Percentiles rank a stretch among this genome's conserved stretches.
Conservation (phyloP, 495 filamentous ascomycete species). For the Jackrogersella multiformis region DNA sequence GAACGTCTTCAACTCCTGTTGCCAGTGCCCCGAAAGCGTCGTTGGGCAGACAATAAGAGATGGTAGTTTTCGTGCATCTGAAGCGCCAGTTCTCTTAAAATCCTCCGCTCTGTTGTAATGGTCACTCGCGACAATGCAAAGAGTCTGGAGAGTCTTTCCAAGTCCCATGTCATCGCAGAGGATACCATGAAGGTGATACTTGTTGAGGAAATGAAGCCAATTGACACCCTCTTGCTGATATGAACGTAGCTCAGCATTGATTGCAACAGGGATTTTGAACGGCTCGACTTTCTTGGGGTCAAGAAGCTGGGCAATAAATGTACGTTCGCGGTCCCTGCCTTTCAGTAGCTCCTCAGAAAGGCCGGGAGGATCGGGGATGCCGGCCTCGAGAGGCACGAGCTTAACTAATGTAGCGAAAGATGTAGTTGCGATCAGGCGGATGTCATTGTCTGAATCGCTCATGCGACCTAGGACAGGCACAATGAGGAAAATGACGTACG, state of each 20-base stretch:
- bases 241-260: conserved; percentile 93
- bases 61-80: conserved; percentile 81
- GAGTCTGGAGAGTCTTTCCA: conserved; percentile 94
- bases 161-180: conserved; percentile 99
- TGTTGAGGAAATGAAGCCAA: conserved; percentile 97
- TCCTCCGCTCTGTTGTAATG: conserved; percentile 93
- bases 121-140: conserved; percentile 97
- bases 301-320: conserved; percentile 96
- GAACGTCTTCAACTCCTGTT: conserved; percentile 94
- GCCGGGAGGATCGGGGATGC: conserved; percentile 95
- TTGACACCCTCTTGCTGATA: conserved; percentile 99
- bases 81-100: conserved; percentile 77
- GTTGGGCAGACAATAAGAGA: conserved; percentile 96
- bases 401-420: conserved; percentile 98
- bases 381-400: conserved; percentile 97
- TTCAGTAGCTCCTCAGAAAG: conserved; percentile 86
- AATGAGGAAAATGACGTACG: conserved; percentile 98
- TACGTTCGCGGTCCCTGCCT: conserved; percentile 90
- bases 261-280: conserved; percentile 92
- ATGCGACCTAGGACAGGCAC: conserved; percentile 98
- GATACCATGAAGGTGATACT: conserved; percentile 96
- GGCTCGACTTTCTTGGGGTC: conserved; percentile 95
- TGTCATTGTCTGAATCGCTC: conserved; percentile 97
- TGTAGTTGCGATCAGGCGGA: conserved; percentile 92
- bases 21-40: conserved; percentile 98